Percentiles rank a stretch among this genome's conserved stretches.
These are phyloP conservation scores for Cucumis melo DNA, from an alignment of 306 rosid genomes.

Conservation along the genomic window DNA sequence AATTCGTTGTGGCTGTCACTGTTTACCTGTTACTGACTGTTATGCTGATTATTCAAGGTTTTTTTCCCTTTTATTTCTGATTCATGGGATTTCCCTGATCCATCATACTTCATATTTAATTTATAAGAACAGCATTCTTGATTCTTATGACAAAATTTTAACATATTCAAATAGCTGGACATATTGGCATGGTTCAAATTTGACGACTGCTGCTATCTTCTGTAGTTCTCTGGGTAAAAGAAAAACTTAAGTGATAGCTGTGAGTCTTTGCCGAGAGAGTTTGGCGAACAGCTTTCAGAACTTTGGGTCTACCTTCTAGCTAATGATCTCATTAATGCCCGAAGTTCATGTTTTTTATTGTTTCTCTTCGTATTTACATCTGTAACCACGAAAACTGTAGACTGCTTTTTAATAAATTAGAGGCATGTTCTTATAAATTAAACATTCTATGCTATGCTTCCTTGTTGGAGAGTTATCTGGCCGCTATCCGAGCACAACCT, in stretches of 20 bases:
- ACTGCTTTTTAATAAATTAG: background rate
- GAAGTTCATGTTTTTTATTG: background rate
- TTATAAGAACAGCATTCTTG: slow-evolving; percentile 11
- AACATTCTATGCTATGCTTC: background rate
- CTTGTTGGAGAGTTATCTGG: background rate
- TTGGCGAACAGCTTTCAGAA: background rate
- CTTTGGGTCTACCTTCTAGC: background rate
- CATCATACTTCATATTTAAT: slow-evolving; percentile 6
- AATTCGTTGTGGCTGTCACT: slow-evolving; percentile 27
- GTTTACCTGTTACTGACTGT: slow-evolving; percentile 33
- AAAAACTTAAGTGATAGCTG: background rate
- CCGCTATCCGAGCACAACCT: background rate
- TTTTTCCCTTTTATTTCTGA: slow-evolving; percentile 14
- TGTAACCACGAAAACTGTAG: background rate
- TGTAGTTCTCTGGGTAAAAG: background rate
- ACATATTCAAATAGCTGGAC: background rate
- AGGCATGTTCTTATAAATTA: background rate
- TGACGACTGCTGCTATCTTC: background rate
- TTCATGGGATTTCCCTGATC: slow-evolving; percentile 21
- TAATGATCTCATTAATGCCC: background rate
- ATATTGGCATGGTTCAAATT: background rate
- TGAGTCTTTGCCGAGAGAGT: background rate
- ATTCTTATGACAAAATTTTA: slow-evolving; percentile 22
- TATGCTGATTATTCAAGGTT: slow-evolving; percentile 43
- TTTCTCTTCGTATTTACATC: background rate